Evolutionary conservation across 176 grass and related monocot species (phyloP), one percentile per base, ranked within the genome.

Genomic region (Oryza longistaminata): DNA sequence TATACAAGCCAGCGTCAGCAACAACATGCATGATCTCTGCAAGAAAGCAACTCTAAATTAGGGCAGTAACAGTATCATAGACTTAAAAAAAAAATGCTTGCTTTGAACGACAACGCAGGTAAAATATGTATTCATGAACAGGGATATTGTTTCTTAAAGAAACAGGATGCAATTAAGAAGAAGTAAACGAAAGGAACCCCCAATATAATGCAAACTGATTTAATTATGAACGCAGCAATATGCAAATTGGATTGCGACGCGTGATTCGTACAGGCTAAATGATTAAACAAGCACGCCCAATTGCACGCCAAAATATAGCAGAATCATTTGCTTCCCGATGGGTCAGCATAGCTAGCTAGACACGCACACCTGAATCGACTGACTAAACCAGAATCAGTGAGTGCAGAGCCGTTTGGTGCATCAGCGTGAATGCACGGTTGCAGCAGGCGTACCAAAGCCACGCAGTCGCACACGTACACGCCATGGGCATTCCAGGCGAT

Each of bases 11-110:
- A 43, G 21, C 62, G 50, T 85, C 88, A 44, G 27, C 64, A 70
- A 11, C 19, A 62, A 4, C 58, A 62, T 24, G 31, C 50, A 43
- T 81, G 71, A 77, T n/a, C 3, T 35, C 19, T 35, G 73, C 78
- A 45, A 22, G 83, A 86, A 82, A 90, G 83, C 83, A 71, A 76
- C 87, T 68, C 48, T 25, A 24, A 68, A 49, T 11, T 24, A 62
- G 58, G 25, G 70, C 3, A 71, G 64, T 14, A n/a, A 45, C 64
- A 4, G 0, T 11, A 45, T 25, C 58, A 48, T 52, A n/a, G n/a
- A 24, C 4, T 62, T 24, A 24, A 24, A 61, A 31, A 61, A 31
- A 31, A 62, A 24, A 46, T 11, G 8, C 26, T 17, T 46, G 53
- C 50, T 21, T 42, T 21, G 52, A 55, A 55, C 17, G 52, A 55